Conservation (phyloP, 2,329 filamentous ascomycete genomes). For the Fulvia fulva region DNA sequence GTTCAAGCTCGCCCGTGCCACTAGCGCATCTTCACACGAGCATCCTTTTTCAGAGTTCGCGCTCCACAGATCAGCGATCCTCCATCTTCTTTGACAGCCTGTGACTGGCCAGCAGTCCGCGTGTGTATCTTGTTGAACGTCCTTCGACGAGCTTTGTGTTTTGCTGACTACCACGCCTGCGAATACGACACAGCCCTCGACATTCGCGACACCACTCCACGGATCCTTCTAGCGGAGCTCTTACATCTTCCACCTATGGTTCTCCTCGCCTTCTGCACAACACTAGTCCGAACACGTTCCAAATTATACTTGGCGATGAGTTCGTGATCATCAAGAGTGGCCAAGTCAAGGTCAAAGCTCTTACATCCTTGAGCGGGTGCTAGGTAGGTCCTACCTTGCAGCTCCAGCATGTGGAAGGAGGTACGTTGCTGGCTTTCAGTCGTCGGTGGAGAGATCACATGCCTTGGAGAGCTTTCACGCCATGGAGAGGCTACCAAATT, state of each 20-base stretch:
- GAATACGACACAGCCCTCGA: not conserved
- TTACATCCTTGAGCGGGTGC: not conserved
- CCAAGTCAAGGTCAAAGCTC: not conserved
- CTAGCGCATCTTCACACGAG: no score
- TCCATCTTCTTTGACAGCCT: no score
- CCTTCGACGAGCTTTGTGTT: no score
- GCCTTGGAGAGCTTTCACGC: not conserved
- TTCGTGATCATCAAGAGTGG: not conserved
- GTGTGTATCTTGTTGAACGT: no score
- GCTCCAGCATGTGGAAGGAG: not conserved
- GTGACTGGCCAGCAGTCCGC: no score
- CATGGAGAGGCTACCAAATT: no score
- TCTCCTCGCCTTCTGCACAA: not conserved
- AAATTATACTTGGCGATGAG: not conserved
- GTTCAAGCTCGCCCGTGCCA: no score
- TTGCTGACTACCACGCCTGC: not conserved
- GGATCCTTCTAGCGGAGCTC: not conserved
- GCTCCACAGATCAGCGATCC: no score
- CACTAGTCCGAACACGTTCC: not conserved
- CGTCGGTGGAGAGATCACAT: not conserved
- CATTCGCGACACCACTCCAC: not conserved
- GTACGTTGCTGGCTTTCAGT: not conserved
- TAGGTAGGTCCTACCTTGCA: not conserved
- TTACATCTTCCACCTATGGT: not conserved
- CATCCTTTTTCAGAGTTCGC: no score